Base-by-base conservation (phyloP, 2,329 filamentous ascomycete genomes). In the Cercospora sesami region DNA sequence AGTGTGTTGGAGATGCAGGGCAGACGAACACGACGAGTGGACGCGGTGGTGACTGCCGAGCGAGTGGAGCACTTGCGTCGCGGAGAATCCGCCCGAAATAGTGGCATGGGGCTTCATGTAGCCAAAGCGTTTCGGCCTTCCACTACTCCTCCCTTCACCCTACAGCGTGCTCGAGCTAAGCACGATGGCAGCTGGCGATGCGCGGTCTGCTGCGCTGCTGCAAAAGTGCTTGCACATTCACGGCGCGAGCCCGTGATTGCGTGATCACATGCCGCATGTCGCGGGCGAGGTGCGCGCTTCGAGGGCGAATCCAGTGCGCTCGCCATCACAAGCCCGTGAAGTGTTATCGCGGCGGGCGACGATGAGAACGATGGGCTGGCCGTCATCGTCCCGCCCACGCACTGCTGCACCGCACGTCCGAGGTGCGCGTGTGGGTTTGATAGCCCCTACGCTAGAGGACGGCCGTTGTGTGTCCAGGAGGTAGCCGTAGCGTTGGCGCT, bases 401-500 rank as follows among this genome's bases (percentile, higher is more conserved):
- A 36, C 33, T 14, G 33, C 30, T 31, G 33, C 33, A 31, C 26
- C 30, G 36, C 36, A 42, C 36, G 36, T 8, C 36, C 36, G 36
- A 42, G 36, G 12, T 26, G 45, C 5, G 45, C 45, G 18, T 6
- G 45, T 21, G 45, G 36, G 45, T 36, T 26, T 21, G 31, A 31
- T 57, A 26, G 61, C 51, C 61, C 45, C 36, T 48, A 64, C 53
- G 63, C 63, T 51, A 64, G 53, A 39, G 31, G n/a, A 36, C 51
- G 53, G 31, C 55, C 45, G 45, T 51, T 51, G 45, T 51, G 45
- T 16, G 45, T 21, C 45, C 45, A 51, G 45, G 45, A 23, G 42
- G 42, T 63, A 48, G 23, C 64, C 68, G 64, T 61, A 51, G 64
- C 68, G 61, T 59, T 65, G 68, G 61, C 58, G 67, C 58, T 14